Conservation (phyloP, 1,284 basidiomycete species). For the Vanrija humicola region DNA sequence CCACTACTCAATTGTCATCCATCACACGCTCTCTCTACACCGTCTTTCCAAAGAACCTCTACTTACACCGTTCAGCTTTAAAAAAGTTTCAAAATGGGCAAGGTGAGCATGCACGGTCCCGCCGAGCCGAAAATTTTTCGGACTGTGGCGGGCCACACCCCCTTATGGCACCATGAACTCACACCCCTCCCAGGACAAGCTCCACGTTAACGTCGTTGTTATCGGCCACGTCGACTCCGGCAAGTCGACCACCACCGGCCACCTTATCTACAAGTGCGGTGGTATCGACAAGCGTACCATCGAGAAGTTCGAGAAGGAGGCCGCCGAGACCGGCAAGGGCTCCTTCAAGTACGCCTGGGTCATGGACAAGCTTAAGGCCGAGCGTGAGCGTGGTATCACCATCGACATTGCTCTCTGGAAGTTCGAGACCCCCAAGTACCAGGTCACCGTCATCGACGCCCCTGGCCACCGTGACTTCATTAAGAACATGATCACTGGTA, state of each 20-base stretch:
- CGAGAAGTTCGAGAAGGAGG: conserved; percentile 99
- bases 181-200: conserved; percentile 28
- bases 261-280: conserved; percentile 99
- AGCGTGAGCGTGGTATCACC: conserved; percentile 99
- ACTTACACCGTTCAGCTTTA: neutral
- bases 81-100: conserved; percentile 35
- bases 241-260: conserved; percentile 99
- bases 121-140: neutral
- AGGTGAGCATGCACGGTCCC: conserved; percentile 22
- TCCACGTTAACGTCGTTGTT: conserved; percentile 21
- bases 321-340: conserved; percentile 95
- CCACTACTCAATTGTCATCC: too few relatives aligned
- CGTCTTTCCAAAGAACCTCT: too few relatives aligned
- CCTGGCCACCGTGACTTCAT: conserved; percentile 99
- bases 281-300: conserved; percentile 99
- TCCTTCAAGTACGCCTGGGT: conserved; percentile 99
- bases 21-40: too few relatives aligned
- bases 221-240: conserved; percentile 48
- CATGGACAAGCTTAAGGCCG: conserved; percentile 96
- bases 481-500: conserved; percentile 99
- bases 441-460: conserved; percentile 82
- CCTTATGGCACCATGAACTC: neutral
- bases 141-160: neutral
- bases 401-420: conserved; percentile 99
- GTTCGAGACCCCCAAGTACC: conserved; percentile 92